Percentiles rank a stretch among this genome's conserved stretches.
Conservation (phyloP, 2,329 filamentous ascomycete genomes). For the Aspergillus quadrilineatus region DNA sequence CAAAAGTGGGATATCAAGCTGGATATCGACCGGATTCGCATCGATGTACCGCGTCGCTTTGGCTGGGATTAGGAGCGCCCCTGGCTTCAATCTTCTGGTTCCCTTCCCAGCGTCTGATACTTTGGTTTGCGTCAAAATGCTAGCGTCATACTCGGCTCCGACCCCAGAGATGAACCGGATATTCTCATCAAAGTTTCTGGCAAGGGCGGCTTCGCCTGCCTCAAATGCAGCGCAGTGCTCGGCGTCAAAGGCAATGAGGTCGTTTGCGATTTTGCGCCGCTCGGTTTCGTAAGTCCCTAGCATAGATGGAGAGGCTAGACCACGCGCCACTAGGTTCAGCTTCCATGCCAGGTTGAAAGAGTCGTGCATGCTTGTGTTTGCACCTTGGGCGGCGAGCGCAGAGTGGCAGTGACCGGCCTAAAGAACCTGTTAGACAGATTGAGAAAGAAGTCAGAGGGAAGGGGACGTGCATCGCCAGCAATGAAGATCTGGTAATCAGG, state of each 20-base stretch:
- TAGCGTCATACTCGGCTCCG: constrained; percentile 65
- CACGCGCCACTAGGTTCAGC: constrained; percentile 29
- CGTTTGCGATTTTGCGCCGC: constrained; percentile 31
- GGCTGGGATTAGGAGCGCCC: constrained; percentile 60
- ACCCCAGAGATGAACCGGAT: constrained; percentile 72
- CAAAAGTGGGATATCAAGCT: constrained; percentile 74
- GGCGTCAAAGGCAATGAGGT: constrained; percentile 32
- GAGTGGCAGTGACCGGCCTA: constrained; percentile 36
- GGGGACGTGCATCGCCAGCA: constrained; percentile 44
- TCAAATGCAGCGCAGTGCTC: constrained; percentile 55
- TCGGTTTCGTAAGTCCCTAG: constrained; percentile 34
- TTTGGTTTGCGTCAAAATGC: constrained; percentile 51
- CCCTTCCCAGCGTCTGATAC: neutral
- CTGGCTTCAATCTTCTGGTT: constrained; percentile 35
- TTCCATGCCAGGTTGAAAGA: constrained; percentile 40
- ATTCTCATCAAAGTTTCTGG: constrained; percentile 68
- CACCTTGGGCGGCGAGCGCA: constrained; percentile 35
- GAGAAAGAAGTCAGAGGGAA: neutral
- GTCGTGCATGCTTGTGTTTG: constrained; percentile 39
- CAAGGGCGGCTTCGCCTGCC: constrained; percentile 63
- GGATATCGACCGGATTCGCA: constrained; percentile 73
- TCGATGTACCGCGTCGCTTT: constrained; percentile 74
- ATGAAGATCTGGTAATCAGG: constrained; percentile 47
- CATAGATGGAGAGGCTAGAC: constrained; percentile 24
- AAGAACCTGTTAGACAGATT: neutral